Percentiles rank a stretch among this genome's conserved stretches.
Conservation (phyloP, 805 yeast species). For the Saccharomycopsis sp. region DNA sequence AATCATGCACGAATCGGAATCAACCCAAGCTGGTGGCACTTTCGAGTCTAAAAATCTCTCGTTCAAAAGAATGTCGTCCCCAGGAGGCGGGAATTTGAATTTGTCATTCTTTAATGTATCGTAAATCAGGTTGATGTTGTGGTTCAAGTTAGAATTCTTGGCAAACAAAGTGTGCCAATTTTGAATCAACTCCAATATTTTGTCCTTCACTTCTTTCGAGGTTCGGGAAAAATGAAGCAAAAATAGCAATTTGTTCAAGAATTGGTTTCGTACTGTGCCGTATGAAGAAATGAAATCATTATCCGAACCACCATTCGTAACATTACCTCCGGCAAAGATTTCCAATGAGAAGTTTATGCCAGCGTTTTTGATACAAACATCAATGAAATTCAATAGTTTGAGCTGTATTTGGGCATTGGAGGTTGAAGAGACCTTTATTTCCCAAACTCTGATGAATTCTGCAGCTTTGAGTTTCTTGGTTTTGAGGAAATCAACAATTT, state of each 20-base stretch:
- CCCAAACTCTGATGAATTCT: slow-evolving; percentile 78
- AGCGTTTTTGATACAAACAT: slow-evolving; percentile 85
- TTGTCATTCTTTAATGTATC: slow-evolving; percentile 52
- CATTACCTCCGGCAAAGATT: slow-evolving; percentile 57
- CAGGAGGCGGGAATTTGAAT: slow-evolving; percentile 51
- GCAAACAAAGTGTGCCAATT: slow-evolving; percentile 72
- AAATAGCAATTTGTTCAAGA: slow-evolving; percentile 24
- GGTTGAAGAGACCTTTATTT: slow-evolving; percentile 55
- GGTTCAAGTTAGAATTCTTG: slow-evolving; percentile 52
- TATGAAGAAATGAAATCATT: slow-evolving; percentile 12
- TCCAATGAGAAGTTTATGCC: slow-evolving; percentile 79
- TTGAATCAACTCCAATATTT: slow-evolving; percentile 57
- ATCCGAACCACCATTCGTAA: slow-evolving; percentile 1
- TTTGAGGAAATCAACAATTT: slow-evolving; percentile 79
- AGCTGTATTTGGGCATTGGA: slow-evolving; percentile 74
- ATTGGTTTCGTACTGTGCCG: slow-evolving; percentile 12
- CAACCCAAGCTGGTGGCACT: slow-evolving; percentile 97
- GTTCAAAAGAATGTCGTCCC: slow-evolving; percentile 31
- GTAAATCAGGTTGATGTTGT: slow-evolving; percentile 51
- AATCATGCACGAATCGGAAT: slow-evolving; percentile 90
- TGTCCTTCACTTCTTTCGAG: slow-evolving; percentile 46
- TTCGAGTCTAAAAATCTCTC: slow-evolving; percentile 65
- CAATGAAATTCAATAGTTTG: slow-evolving; percentile 59
- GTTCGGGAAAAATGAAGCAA: slow-evolving; percentile 29
- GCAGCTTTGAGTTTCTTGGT: slow-evolving; percentile 70